Conservation (phyloP, 768 basidiomycete genomes). For the Psilocybe cyanescens region DNA sequence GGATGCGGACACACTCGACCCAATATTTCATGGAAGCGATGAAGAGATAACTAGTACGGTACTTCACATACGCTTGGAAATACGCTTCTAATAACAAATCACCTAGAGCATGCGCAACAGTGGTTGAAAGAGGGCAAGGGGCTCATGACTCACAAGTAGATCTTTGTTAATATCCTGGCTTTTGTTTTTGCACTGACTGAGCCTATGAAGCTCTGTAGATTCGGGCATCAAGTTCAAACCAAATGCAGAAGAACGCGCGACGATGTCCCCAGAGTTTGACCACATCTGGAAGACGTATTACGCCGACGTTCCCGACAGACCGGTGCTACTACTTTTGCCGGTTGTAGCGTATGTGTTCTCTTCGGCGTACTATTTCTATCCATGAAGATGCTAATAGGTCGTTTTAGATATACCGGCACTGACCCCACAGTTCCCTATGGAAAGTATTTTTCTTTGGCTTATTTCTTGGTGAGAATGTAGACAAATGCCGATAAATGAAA, state of each 20-base stretch:
- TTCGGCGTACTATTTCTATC: background rate
- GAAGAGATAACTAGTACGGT: slow-evolving; percentile 44
- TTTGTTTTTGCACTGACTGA: background rate
- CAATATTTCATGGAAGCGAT: slow-evolving; percentile 43
- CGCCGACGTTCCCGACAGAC: slow-evolving; percentile 56
- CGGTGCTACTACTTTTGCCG: slow-evolving; percentile 47
- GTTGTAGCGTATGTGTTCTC: slow-evolving; percentile 39
- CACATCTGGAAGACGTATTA: slow-evolving; percentile 56
- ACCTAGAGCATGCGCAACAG: slow-evolving; percentile 26
- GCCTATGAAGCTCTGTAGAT: slow-evolving; percentile 48
- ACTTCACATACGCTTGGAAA: background rate
- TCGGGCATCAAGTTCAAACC: slow-evolving; percentile 63
- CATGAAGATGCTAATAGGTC: background rate
- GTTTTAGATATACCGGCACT: slow-evolving; percentile 23
- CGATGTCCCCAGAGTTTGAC: slow-evolving; percentile 53
- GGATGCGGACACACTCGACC: slow-evolving; percentile 53
- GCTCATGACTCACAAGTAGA: slow-evolving; percentile 58
- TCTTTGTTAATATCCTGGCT: background rate
- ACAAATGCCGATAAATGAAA: background rate
- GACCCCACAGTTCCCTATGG: slow-evolving; percentile 19
- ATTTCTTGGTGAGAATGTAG: slow-evolving; percentile 18
- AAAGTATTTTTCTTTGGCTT: slow-evolving; percentile 25
- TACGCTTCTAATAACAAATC: background rate
- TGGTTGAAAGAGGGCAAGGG: slow-evolving; percentile 46
- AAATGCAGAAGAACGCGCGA: slow-evolving; percentile 47